A percentile compares a stretch with the other conserved stretches of the same genome.
These are phyloP conservation scores for Rhynchosporium agropyri DNA, from an alignment of 2,329 filamentous ascomycete species.

Conservation along the genomic window DNA sequence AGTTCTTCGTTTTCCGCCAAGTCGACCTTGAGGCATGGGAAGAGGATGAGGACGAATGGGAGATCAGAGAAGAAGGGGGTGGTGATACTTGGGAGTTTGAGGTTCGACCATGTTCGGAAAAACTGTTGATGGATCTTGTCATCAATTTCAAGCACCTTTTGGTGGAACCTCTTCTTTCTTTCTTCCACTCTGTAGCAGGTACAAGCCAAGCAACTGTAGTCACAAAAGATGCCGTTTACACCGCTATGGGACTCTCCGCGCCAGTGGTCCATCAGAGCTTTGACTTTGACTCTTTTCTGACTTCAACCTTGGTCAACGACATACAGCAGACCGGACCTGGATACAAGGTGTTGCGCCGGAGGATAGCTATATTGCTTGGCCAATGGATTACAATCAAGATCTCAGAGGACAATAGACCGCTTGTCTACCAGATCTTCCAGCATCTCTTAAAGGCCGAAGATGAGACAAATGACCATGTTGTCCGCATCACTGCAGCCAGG, in stretches of 20 bases:
- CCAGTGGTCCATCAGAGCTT: constrained; percentile 73
- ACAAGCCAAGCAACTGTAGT: constrained; percentile 66
- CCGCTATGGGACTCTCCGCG: constrained; percentile 84
- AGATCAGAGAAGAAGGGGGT: constrained; percentile 82
- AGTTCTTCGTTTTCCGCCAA: constrained; percentile 84
- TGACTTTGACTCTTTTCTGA: constrained; percentile 82
- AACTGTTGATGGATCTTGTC: constrained; percentile 87
- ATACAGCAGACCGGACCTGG: constrained; percentile 63
- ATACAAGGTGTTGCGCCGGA: constrained; percentile 82
- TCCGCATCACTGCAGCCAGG: constrained; percentile 85
- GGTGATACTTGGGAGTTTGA: constrained; percentile 90
- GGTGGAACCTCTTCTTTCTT: constrained; percentile 75
- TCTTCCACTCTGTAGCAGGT: constrained; percentile 78
- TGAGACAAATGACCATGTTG: constrained; percentile 83
- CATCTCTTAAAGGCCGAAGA: constrained; percentile 81
- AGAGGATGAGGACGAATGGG: constrained; percentile 94
- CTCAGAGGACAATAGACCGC: constrained; percentile 64
- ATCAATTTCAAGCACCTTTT: constrained; percentile 85
- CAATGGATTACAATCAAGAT: constrained; percentile 87
- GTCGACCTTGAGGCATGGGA: constrained; percentile 90
- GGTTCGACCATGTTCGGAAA: constrained; percentile 89
- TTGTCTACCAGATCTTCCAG: constrained; percentile 87
- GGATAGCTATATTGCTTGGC: constrained; percentile 85
- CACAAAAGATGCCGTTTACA: constrained; percentile 92
- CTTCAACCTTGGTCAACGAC: constrained; percentile 75